phyloP scores from a whole-genome alignment of 2,329 filamentous ascomycete species.

The Aspergillus sp. region DNA sequence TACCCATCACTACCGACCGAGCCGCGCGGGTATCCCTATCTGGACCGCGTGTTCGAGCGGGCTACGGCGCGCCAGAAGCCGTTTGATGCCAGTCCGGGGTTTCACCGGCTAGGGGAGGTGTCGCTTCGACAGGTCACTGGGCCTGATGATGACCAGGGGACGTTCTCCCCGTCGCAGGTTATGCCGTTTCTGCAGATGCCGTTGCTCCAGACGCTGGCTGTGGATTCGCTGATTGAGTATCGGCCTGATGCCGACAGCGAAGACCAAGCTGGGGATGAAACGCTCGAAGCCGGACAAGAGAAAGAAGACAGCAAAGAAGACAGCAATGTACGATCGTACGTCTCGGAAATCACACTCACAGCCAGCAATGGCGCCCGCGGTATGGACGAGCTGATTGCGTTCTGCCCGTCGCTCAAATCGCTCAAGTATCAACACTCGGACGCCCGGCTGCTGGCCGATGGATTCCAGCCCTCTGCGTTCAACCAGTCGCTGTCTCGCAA shows the following conservation, averaged over 20 bases:
- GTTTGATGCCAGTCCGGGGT: conserved; percentile 16
- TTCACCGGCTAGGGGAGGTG: conserved; percentile 21
- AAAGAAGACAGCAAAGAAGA: neutral
- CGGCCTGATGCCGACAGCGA: neutral
- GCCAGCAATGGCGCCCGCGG: conserved; percentile 27
- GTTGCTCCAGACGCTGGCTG: conserved; percentile 22
- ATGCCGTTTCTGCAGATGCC: conserved; percentile 27
- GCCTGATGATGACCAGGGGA: conserved; percentile 11
- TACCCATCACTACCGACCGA: conserved; percentile 17
- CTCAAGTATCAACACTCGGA: conserved; percentile 36
- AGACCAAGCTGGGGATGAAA: neutral
- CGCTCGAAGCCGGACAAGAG: no score
- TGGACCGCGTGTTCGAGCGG: conserved; percentile 24
- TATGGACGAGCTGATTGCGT: conserved; percentile 23
- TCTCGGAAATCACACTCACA: conserved; percentile 26
- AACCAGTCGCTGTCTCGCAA: conserved; percentile 23
- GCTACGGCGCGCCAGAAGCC: conserved; percentile 19
- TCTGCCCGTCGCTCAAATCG: conserved; percentile 23
- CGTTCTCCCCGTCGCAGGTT: conserved; percentile 17
- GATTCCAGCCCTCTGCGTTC: conserved; percentile 28
- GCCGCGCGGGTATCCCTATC: conserved; percentile 9
- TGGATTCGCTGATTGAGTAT: conserved; percentile 27
- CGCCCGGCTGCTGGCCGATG: conserved; percentile 24
- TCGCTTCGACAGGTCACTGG: conserved; percentile 17
- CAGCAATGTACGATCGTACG: no score